Evolutionary conservation across 192 early-diverging fungal genomes (phyloP).

Genomic region (Coemansia umbellata): DNA sequence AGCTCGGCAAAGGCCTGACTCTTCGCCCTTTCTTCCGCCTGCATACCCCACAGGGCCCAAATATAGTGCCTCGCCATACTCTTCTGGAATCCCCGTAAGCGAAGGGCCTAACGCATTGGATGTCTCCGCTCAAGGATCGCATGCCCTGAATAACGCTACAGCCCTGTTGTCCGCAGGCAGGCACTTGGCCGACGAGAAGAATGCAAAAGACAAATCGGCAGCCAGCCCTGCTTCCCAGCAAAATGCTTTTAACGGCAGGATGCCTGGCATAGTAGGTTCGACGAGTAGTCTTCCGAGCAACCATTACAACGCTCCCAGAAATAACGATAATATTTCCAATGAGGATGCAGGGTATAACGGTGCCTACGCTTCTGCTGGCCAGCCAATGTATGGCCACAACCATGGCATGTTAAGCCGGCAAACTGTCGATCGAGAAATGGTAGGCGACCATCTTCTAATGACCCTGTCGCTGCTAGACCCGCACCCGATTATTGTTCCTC

Average conservation of each 20-base stretch:
- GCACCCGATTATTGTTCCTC: slow-evolving; percentile 43
- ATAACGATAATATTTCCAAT: neutral
- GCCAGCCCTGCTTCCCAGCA: neutral
- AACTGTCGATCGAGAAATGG: neutral
- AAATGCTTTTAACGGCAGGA: neutral
- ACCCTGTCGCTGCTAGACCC: slow-evolving; percentile 44
- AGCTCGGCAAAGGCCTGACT: slow-evolving; percentile 4
- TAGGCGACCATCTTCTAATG: slow-evolving; percentile 7
- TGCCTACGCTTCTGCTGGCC: neutral
- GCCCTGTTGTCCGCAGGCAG: slow-evolving; percentile 21
- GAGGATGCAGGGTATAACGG: neutral
- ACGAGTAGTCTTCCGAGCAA: slow-evolving; percentile 21
- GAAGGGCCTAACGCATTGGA: slow-evolving; percentile 14
- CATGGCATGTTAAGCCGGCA: slow-evolving; percentile 4
- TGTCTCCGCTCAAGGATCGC: slow-evolving; percentile 3
- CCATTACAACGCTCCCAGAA: neutral
- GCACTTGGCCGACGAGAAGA: slow-evolving; percentile 3
- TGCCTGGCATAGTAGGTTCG: slow-evolving; percentile 19
- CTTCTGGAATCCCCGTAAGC: neutral
- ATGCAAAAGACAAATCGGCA: slow-evolving; percentile 4
- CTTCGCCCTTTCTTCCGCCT: slow-evolving; percentile 12
- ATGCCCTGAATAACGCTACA: slow-evolving; percentile 27
- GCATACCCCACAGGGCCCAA: slow-evolving; percentile 6
- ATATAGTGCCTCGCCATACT: slow-evolving; percentile 11
- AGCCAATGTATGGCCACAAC: neutral